phyloP scores from a whole-genome alignment of 352 stramenopile genomes.

The Phytophthora agathidicida region DNA sequence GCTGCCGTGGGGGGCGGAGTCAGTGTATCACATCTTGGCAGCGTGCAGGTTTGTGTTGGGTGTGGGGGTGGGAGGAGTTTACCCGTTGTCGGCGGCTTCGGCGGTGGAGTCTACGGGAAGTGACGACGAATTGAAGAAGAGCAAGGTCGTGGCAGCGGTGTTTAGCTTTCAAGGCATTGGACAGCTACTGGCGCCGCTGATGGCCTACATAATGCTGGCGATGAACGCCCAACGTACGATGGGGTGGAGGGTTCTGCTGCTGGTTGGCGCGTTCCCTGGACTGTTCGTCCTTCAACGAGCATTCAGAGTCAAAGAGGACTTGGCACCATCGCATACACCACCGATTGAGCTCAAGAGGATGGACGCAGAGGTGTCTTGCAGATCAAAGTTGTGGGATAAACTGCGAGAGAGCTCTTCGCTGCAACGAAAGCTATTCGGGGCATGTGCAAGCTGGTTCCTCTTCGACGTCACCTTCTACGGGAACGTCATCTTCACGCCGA shows the following conservation, averaged over 20 bases:
- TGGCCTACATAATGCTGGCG: slow-evolving; percentile 64
- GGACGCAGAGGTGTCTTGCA: slow-evolving; percentile 21
- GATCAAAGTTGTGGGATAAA: slow-evolving; percentile 38
- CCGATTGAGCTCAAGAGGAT: slow-evolving; percentile 18
- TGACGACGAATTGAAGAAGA: slow-evolving; percentile 56
- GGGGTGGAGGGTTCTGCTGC: slow-evolving; percentile 63
- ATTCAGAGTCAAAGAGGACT: slow-evolving; percentile 52
- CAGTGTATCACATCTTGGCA: slow-evolving; percentile 70
- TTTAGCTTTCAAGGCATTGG: slow-evolving; percentile 76
- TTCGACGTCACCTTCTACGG: slow-evolving; percentile 93
- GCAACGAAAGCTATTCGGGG: slow-evolving; percentile 74
- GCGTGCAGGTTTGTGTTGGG: slow-evolving; percentile 76
- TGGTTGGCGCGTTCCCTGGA: slow-evolving; percentile 58
- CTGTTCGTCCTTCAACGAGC: slow-evolving; percentile 62
- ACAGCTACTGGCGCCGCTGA: slow-evolving; percentile 58
- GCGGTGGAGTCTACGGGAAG: slow-evolving; percentile 52
- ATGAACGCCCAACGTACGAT: slow-evolving; percentile 40
- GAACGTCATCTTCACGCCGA: slow-evolving; percentile 89
- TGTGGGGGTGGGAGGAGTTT: slow-evolving; percentile 81
- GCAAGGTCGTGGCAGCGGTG: slow-evolving; percentile 65
- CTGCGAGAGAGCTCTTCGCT: slow-evolving; percentile 38
- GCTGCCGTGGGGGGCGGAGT: slow-evolving; percentile 56
- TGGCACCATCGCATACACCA: slow-evolving; percentile 10
- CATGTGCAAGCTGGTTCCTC: slow-evolving; percentile 90
- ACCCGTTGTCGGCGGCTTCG: slow-evolving; percentile 80